A percentile compares a stretch with the other conserved stretches of the same genome.
phyloP scores from a whole-genome alignment of 352 stramenopile species.

The Aphanomyces stellatus region DNA sequence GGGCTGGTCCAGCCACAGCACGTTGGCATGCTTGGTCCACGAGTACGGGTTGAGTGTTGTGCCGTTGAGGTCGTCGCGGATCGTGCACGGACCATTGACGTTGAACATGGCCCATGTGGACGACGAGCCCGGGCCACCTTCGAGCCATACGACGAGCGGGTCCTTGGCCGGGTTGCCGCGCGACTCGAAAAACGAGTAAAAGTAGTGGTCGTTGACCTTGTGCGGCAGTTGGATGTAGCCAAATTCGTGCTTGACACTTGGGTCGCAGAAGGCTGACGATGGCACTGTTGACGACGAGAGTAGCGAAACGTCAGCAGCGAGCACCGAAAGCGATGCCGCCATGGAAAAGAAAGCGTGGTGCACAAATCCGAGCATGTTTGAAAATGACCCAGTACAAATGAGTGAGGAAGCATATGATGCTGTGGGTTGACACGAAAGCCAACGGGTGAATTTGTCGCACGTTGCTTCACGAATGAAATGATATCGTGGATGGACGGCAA shows the following conservation, averaged over 20 bases:
- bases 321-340: too few species aligned
- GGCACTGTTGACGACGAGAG: too few species aligned
- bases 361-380: too few species aligned
- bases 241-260: conserved; percentile 25
- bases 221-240: conserved; percentile 43
- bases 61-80: conserved; percentile 36
- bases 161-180: conserved; percentile 28
- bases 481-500: too few species aligned
- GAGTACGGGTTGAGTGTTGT: conserved; percentile 37
- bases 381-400: too few species aligned
- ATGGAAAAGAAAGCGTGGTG: too few species aligned
- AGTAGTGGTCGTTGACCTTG: conserved; percentile 52
- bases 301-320: too few species aligned
- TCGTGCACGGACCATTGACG: conserved; percentile 55
- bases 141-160: conserved; percentile 59
- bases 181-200: conserved; percentile 58
- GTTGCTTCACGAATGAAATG: too few species aligned
- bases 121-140: conserved; percentile 46
- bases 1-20: conserved; percentile 66
- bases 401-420: too few species aligned
- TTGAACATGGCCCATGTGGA: conserved; percentile 48
- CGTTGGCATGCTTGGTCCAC: conserved; percentile 54
- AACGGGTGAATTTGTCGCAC: too few species aligned
- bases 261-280: not conserved
- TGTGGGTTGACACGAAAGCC: too few species aligned